These are phyloP conservation scores for Actinomucor elegans DNA, from an alignment of 371 early-diverging fungal genomes.

Conservation along the genomic window DNA sequence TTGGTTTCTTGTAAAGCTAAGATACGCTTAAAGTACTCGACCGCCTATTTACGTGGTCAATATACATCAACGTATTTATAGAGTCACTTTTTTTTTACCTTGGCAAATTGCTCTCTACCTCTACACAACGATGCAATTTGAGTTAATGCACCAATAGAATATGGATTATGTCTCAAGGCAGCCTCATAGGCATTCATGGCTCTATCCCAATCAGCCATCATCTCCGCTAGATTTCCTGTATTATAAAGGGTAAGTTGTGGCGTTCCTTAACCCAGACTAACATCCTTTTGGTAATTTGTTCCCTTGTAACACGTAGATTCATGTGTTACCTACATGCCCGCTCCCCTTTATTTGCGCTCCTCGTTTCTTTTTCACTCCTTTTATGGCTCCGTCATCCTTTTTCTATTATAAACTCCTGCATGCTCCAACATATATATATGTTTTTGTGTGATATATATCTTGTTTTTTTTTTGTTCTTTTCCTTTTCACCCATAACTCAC, in stretches of 20 bases:
- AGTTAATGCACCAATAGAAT: constrained; percentile 78
- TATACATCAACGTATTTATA: background rate
- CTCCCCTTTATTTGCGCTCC: constrained; percentile 5
- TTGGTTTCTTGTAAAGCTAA: constrained; percentile 76
- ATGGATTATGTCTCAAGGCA: constrained; percentile 88
- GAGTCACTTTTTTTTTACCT: constrained; percentile 29
- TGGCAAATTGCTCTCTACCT: constrained; percentile 62
- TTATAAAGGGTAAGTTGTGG: constrained; percentile 8
- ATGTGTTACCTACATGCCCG: background rate
- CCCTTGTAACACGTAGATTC: constrained; percentile 8
- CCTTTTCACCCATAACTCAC: constrained; percentile 25
- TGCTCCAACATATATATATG: constrained; percentile 1
- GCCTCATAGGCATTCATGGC: constrained; percentile 84
- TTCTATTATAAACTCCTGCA: background rate
- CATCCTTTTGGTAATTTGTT: constrained; percentile 8
- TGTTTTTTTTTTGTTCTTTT: constrained; percentile 2
- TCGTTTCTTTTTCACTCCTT: no score
- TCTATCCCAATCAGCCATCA: constrained; percentile 75
- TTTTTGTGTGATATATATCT: background rate
- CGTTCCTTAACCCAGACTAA: constrained; percentile 3
- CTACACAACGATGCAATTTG: constrained; percentile 72
- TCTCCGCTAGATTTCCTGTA: constrained; percentile 70
- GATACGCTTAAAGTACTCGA: constrained; percentile 53
- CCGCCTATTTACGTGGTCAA: constrained; percentile 1
- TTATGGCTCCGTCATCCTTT: constrained; percentile 17